These are phyloP conservation scores for Parasitella parasitica DNA, from an alignment of 371 early-diverging fungal species.

Conservation along the genomic window DNA sequence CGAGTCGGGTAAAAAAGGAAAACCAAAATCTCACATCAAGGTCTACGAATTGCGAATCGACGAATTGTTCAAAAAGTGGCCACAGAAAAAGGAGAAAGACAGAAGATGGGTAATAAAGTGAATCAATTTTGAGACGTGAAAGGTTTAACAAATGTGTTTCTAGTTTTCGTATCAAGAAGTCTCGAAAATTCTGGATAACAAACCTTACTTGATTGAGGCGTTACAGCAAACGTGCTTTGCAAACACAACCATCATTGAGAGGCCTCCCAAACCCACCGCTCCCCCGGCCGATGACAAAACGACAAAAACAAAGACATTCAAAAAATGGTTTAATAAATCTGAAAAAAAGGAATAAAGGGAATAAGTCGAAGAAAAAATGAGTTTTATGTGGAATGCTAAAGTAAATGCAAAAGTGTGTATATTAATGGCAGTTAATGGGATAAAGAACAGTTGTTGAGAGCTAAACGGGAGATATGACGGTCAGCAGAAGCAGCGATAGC, in stretches of 20 bases:
- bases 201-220: conserved; percentile 28
- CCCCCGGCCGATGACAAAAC: not conserved
- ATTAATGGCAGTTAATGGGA: not conserved
- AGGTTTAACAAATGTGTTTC: not conserved
- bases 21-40: conserved; percentile 46
- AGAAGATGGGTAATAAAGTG: conserved; percentile 52
- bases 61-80: conserved; percentile 52
- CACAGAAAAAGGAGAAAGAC: conserved; percentile 48
- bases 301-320: not conserved
- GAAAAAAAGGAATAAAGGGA: not conserved
- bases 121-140: not conserved
- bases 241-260: not conserved
- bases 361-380: not conserved
- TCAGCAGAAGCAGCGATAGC: conserved; percentile 38
- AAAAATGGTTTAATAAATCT: not conserved
- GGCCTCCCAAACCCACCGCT: not conserved
- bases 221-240: not conserved
- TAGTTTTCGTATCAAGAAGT: conserved; percentile 60
- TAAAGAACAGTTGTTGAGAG: conserved; percentile 34
- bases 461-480: conserved; percentile 40
- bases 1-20: conserved; percentile 44
- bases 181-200: conserved; percentile 18
- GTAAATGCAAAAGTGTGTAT: not conserved
- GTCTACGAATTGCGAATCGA: conserved; percentile 58
- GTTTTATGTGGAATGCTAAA: not conserved